phyloP scores from a whole-genome alignment of 2,329 filamentous ascomycete genomes.

The Decorospora gaudefroyi region DNA sequence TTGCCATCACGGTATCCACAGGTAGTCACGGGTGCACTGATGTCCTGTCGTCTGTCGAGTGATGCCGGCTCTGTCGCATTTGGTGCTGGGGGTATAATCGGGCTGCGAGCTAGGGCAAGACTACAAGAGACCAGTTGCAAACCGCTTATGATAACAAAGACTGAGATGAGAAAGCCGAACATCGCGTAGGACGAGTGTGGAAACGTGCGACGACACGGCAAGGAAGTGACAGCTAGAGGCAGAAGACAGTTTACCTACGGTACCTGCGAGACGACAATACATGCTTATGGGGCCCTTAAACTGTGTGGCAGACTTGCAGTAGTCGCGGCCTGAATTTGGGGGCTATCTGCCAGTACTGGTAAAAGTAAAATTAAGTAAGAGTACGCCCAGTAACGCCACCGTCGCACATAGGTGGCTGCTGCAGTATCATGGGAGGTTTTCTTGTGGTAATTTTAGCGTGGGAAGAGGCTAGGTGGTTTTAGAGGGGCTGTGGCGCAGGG shows the following conservation, averaged over 20 bases:
- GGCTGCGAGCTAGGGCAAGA: background rate
- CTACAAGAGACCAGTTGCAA: background rate
- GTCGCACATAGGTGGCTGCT: too few species aligned
- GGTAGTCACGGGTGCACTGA: constrained; percentile 7
- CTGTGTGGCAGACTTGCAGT: constrained; percentile 7
- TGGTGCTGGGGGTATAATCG: background rate
- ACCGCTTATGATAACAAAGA: constrained; percentile 5
- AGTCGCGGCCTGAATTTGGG: too few species aligned
- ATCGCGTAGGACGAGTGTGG: constrained; percentile 1
- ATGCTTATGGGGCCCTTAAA: constrained; percentile 3
- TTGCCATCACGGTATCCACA: constrained; percentile 22
- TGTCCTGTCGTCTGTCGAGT: constrained; percentile 5
- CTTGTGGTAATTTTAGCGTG: too few species aligned
- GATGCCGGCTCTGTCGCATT: background rate
- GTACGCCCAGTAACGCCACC: too few species aligned
- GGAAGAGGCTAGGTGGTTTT: too few species aligned
- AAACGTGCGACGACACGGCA: constrained; percentile 1
- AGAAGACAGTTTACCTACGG: background rate
- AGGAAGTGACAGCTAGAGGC: background rate
- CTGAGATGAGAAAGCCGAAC: background rate
- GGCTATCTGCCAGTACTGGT: too few species aligned
- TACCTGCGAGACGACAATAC: background rate
- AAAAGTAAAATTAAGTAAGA: too few species aligned
- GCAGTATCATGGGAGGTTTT: too few species aligned
- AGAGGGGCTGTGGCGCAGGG: too few species aligned